These are phyloP conservation scores for Kazachstania bromeliacearum DNA, from an alignment of 805 yeast species.

Conservation along the genomic window DNA sequence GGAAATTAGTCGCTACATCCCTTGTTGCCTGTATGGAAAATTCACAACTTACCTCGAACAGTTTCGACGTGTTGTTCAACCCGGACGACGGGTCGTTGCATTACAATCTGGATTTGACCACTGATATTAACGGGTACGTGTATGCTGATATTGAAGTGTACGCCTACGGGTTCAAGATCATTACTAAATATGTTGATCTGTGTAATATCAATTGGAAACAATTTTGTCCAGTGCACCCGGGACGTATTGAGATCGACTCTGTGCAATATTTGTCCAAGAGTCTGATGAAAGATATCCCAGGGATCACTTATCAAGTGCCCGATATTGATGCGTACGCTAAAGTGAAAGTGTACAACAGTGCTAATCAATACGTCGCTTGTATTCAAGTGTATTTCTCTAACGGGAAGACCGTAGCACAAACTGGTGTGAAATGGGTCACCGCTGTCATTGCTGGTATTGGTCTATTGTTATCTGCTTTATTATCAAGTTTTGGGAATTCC, in stretches of 20 bases:
- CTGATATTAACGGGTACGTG: constrained; percentile 59
- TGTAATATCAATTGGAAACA: constrained; percentile 67
- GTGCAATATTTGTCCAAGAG: constrained; percentile 45
- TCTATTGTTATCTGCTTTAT: constrained; percentile 68
- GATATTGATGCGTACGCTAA: constrained; percentile 75
- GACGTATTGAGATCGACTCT: constrained; percentile 67
- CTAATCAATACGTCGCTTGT: constrained; percentile 51
- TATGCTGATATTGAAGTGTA: constrained; percentile 63
- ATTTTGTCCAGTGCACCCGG: constrained; percentile 84
- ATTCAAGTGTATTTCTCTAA: constrained; percentile 66
- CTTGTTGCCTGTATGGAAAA: constrained; percentile 79
- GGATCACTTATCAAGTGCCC: constrained; percentile 77
- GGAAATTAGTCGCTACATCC: constrained; percentile 45
- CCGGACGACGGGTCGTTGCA: constrained; percentile 61
- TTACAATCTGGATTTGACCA: constrained; percentile 60
- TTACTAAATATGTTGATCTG: constrained; percentile 47
- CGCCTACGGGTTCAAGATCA: constrained; percentile 77
- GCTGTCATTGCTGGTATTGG: constrained; percentile 87
- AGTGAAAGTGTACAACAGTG: constrained; percentile 38
- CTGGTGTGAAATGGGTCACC: constrained; percentile 86
- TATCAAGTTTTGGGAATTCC: constrained; percentile 78
- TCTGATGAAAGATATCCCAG: constrained; percentile 58
- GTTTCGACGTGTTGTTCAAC: constrained; percentile 64
- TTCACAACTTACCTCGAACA: constrained; percentile 62
- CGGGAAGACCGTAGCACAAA: constrained; percentile 72